A percentile compares a stretch with the other conserved stretches of the same genome.
Evolutionary conservation across 225 moss, liverwort and hornwort genomes (phyloP).

Genomic region (Sphagnum tenellum): DNA sequence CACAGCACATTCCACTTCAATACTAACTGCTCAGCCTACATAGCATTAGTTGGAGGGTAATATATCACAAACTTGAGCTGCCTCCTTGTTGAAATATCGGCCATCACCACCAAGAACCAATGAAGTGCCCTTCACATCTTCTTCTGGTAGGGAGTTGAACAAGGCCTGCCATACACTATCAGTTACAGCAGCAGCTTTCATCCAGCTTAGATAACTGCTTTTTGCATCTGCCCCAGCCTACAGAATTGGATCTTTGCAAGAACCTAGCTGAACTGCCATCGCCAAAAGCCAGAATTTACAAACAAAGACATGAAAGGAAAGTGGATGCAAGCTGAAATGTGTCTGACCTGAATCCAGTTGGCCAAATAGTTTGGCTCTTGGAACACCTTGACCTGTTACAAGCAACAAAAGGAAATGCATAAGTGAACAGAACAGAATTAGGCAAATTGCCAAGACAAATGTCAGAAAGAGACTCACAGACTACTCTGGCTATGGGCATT

Average conservation of each 20-base stretch:
- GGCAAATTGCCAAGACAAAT: not conserved
- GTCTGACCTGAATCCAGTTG: constrained; percentile 77
- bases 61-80: constrained; percentile 34
- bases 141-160: constrained; percentile 67
- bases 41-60: too few species aligned
- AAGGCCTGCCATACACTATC: constrained; percentile 26
- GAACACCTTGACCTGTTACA: constrained; percentile 68
- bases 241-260: too few species aligned
- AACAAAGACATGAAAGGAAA: not conserved
- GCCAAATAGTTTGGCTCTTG: constrained; percentile 77
- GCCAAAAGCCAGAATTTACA: not conserved
- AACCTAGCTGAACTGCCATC: not conserved
- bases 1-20: too few species aligned
- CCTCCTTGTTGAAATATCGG: constrained; percentile 90
- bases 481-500: too few species aligned
- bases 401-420: not conserved
- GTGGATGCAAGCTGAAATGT: not conserved
- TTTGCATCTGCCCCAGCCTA: too few species aligned
- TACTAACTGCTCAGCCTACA: too few species aligned
- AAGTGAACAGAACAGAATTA: not conserved
- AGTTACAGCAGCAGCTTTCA: too few species aligned
- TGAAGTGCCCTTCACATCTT: constrained; percentile 74
- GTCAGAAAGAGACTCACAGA: too few species aligned
- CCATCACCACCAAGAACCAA: constrained; percentile 94
- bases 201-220: too few species aligned